These are phyloP conservation scores for Claviceps monticola DNA, from an alignment of 2,329 filamentous ascomycete genomes.

Conservation along the genomic window DNA sequence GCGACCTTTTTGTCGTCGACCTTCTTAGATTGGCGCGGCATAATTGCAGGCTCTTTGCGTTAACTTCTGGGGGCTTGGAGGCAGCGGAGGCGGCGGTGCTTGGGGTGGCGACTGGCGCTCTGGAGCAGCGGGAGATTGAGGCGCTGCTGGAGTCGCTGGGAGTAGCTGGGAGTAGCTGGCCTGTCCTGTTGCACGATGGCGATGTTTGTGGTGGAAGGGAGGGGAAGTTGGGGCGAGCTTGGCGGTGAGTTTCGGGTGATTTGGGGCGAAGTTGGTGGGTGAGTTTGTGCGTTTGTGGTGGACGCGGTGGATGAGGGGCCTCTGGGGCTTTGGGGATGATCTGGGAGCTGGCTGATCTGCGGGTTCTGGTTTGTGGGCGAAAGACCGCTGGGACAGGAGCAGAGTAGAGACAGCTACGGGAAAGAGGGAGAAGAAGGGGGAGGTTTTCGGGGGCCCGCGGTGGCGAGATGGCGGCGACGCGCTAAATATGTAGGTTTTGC, in stretches of 20 bases:
- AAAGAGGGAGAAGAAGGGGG: conserved; percentile 11
- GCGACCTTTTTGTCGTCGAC: conserved; percentile 24
- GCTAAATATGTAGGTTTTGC: conserved; percentile 22
- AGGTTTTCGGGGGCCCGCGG: conserved; percentile 13
- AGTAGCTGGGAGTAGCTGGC: background rate
- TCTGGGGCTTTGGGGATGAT: background rate
- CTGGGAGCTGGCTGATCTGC: background rate
- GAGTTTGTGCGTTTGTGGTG: background rate
- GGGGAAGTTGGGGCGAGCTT: background rate
- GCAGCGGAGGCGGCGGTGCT: background rate
- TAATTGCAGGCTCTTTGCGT: conserved; percentile 12
- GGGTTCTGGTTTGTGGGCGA: background rate
- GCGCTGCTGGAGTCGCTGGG: conserved; percentile 9
- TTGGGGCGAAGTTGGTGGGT: background rate
- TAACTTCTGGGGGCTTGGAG: background rate
- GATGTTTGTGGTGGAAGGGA: conserved; percentile 3
- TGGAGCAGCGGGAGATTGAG: conserved; percentile 6
- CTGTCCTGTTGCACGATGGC: conserved; percentile 2
- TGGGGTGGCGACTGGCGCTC: conserved; percentile 2
- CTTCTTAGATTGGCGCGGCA: conserved; percentile 34
- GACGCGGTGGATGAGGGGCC: background rate
- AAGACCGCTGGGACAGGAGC: background rate
- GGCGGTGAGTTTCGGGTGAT: background rate
- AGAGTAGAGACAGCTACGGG: background rate
- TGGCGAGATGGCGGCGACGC: conserved; percentile 17